Conservation (phyloP, 1,284 basidiomycete species). For the Sanghuangporus sanghuang region DNA sequence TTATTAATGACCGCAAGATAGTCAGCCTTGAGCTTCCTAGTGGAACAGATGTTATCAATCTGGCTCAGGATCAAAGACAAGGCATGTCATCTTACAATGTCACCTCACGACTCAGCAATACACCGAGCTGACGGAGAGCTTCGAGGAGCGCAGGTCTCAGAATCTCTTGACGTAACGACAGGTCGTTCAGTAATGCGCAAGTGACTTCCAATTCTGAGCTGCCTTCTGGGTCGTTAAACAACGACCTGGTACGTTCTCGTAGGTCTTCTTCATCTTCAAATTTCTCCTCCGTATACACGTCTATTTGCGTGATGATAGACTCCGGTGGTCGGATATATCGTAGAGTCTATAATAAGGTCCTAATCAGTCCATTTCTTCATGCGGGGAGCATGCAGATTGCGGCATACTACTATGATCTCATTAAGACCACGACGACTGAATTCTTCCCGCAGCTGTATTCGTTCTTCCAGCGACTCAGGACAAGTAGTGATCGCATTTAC, state of each 20-base stretch:
- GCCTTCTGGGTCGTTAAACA: slow-evolving; percentile 36
- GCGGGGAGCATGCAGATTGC: neutral
- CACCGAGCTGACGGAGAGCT: slow-evolving; percentile 45
- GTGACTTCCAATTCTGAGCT: slow-evolving; percentile 42
- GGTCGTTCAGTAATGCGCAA: slow-evolving; percentile 40
- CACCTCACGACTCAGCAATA: slow-evolving; percentile 55
- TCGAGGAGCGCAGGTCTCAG: slow-evolving; percentile 51
- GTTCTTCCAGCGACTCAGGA: slow-evolving; percentile 73
- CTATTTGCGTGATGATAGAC: slow-evolving; percentile 64
- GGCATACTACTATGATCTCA: slow-evolving; percentile 74
- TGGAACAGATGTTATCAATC: neutral
- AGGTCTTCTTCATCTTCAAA: slow-evolving; percentile 86
- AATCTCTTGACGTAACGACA: slow-evolving; percentile 52
- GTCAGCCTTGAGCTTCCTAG: slow-evolving; percentile 58
- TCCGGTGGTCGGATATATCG: slow-evolving; percentile 77
- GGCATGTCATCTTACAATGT: slow-evolving; percentile 43
- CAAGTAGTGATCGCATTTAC: slow-evolving; percentile 79
- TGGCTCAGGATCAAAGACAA: neutral
- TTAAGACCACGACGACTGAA: slow-evolving; percentile 76
- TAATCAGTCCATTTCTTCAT: neutral
- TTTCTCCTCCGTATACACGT: slow-evolving; percentile 82
- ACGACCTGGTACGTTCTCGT: slow-evolving; percentile 49
- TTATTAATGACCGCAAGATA: slow-evolving; percentile 57
- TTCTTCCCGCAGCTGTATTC: slow-evolving; percentile 76
- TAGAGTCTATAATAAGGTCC: slow-evolving; percentile 44